These are phyloP conservation scores for Chalara sp. DNA, from an alignment of 2,329 filamentous ascomycete genomes.

Conservation along the genomic window DNA sequence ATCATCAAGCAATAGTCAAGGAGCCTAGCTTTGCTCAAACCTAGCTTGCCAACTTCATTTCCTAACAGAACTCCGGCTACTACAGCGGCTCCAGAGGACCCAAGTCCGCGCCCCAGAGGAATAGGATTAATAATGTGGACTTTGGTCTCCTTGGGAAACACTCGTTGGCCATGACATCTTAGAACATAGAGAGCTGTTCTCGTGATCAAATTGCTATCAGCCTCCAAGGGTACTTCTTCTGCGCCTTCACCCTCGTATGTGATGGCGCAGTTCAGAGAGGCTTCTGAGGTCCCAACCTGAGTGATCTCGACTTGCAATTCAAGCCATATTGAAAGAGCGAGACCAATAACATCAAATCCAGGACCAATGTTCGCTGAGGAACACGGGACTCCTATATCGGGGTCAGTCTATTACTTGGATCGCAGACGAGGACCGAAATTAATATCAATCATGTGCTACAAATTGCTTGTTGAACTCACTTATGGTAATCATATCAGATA, in stretches of 20 bases:
- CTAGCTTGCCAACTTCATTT: conserved; percentile 78
- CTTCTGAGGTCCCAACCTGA: conserved; percentile 45
- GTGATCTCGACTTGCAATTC: conserved; percentile 79
- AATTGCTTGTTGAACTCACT: conserved; percentile 9
- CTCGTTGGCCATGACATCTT: conserved; percentile 79
- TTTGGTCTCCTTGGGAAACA: conserved; percentile 79
- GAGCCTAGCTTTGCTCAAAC: conserved; percentile 71
- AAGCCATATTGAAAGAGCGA: conserved; percentile 89
- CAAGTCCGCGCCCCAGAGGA: conserved; percentile 82
- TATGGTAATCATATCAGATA: conserved; percentile 15
- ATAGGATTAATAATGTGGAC: conserved; percentile 96
- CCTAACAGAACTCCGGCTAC: conserved; percentile 92
- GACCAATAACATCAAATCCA: conserved; percentile 95
- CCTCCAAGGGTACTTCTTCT: conserved; percentile 71
- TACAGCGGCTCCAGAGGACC: conserved; percentile 92
- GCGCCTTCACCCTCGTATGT: conserved; percentile 76
- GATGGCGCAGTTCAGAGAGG: conserved; percentile 77
- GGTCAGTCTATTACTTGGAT: background rate
- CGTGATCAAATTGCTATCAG: conserved; percentile 87
- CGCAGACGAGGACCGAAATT: too few species aligned
- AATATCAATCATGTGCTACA: too few species aligned
- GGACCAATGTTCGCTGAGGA: conserved; percentile 97
- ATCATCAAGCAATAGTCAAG: conserved; percentile 98
- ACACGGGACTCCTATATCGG: conserved; percentile 59
- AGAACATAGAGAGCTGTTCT: conserved; percentile 91